phyloP scores from a whole-genome alignment of 2,329 filamentous ascomycete species.

The Endothia cerciana region DNA sequence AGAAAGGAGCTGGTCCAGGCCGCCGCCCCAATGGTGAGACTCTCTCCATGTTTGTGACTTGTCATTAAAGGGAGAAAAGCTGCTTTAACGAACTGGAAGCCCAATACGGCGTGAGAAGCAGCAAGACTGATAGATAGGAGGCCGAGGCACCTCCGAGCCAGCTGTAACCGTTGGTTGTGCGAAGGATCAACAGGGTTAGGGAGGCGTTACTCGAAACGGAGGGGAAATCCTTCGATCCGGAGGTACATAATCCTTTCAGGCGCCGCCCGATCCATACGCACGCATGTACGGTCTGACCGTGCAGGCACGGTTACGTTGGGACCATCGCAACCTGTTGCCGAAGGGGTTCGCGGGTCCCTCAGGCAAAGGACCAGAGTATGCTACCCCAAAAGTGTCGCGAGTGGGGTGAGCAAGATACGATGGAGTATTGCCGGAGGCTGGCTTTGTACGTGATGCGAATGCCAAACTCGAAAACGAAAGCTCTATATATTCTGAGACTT shows the following conservation, averaged over 20 bases:
- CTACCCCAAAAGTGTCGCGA: neutral
- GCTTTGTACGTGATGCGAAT: neutral
- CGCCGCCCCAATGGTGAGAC: too few relatives aligned
- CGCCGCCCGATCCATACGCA: too few relatives aligned
- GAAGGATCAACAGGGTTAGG: neutral
- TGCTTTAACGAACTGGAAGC: too few relatives aligned
- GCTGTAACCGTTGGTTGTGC: neutral
- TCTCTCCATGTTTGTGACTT: too few relatives aligned
- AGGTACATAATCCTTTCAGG: too few relatives aligned
- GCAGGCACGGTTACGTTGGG: neutral
- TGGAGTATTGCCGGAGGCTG: neutral
- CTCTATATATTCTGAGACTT: neutral
- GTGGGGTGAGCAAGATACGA: neutral
- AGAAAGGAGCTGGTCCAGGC: too few relatives aligned
- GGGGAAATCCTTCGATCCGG: too few relatives aligned
- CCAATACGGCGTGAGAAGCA: too few relatives aligned
- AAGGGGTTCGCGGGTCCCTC: neutral
- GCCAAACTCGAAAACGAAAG: neutral
- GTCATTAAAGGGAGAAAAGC: too few relatives aligned
- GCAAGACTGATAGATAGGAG: too few relatives aligned
- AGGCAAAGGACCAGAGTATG: neutral
- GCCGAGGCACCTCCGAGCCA: neutral
- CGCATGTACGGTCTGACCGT: neutral
- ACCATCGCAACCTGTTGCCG: neutral
- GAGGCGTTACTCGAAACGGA: neutral